These are phyloP conservation scores for Pythium diclinum DNA, from an alignment of 352 stramenopile genomes.

Conservation along the genomic window DNA sequence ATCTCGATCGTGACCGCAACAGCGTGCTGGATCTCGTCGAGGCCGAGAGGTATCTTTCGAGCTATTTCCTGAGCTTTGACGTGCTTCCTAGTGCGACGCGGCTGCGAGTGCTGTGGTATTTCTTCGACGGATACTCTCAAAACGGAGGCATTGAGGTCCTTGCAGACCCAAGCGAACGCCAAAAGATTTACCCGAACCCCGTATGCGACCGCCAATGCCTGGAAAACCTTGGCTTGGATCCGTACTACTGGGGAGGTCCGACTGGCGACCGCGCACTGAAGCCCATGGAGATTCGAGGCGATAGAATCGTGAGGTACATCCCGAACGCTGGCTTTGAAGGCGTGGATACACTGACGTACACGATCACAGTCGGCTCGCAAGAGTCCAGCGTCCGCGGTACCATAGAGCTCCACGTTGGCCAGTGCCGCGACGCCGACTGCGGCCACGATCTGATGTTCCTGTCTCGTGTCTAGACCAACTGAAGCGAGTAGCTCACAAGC, in stretches of 20 bases:
- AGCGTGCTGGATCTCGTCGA: conserved; percentile 54
- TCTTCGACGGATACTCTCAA: conserved; percentile 43
- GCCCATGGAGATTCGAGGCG: conserved; percentile 35
- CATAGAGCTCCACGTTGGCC: conserved; percentile 48
- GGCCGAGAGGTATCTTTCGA: conserved; percentile 45
- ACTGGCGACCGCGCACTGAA: conserved; percentile 50
- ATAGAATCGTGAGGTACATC: conserved; percentile 59
- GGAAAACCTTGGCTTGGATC: conserved; percentile 40
- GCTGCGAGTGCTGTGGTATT: conserved; percentile 43
- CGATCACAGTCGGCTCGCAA: conserved; percentile 41
- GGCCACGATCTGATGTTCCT: conserved; percentile 19
- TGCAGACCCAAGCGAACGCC: conserved; percentile 43
- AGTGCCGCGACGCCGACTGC: conserved; percentile 52
- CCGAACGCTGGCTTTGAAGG: conserved; percentile 48
- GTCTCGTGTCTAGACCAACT: conserved; percentile 4
- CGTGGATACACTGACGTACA: conserved; percentile 57
- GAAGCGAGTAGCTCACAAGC: too few species aligned
- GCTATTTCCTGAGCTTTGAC: conserved; percentile 49
- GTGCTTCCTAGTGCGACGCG: conserved; percentile 36
- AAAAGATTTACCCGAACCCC: conserved; percentile 42
- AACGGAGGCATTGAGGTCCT: conserved; percentile 50
- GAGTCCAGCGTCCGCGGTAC: conserved; percentile 48
- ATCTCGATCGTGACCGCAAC: conserved; percentile 63
- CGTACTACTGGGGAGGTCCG: conserved; percentile 51
- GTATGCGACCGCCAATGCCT: conserved; percentile 53